Base-by-base conservation (phyloP, 176 grass and related monocot species). In the Panicum miliaceum region DNA sequence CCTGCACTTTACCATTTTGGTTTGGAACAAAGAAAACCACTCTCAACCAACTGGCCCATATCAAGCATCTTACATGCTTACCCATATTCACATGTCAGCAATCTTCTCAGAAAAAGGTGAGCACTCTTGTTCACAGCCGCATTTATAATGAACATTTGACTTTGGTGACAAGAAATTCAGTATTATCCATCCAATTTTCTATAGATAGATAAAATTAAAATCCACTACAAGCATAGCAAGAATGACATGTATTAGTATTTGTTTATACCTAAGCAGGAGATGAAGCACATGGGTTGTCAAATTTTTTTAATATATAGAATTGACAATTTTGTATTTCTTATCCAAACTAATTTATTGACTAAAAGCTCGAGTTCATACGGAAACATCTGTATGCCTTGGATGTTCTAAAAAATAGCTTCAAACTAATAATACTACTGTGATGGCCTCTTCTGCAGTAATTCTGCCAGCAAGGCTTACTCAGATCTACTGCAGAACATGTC, bases 21-120 rank as follows among this genome's bases (percentile, higher is more conserved):
- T 53, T 71, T 48, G 35, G 11, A 68, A 68, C 59, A 58, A 81
- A 23, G 48, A 87, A 75, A 81, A 58, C n/a, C 57, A 48, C 14
- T 67, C 8, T 10, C 46, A 54, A 47, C 42, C 29, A 45, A 10
- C 42, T 45, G 9, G 42, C 42, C 42, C 8, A 11, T 10, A 45
- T 45, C 29, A 32, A 32, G 29, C 29, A 32, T 32, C 29, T 32
- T 32, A 45, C 42, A 45, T 45, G 8, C 8, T 45, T 45, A 45
- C 42, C 48, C 13, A 4, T 51, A 51, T 51, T 14, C 13, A 5
- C 48, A 51, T 51, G 7, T 45, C 7, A 45, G 7, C 8, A 45
- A 10, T 45, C 42, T 45, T 0, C 42, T 45, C 42, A 51, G 13
- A 7, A 65, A 40, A 74, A 54, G 22, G 16, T 57, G 26, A 9